Base-by-base conservation (phyloP, 2,329 filamentous ascomycete species). In the Curvularia eragrostidis region DNA sequence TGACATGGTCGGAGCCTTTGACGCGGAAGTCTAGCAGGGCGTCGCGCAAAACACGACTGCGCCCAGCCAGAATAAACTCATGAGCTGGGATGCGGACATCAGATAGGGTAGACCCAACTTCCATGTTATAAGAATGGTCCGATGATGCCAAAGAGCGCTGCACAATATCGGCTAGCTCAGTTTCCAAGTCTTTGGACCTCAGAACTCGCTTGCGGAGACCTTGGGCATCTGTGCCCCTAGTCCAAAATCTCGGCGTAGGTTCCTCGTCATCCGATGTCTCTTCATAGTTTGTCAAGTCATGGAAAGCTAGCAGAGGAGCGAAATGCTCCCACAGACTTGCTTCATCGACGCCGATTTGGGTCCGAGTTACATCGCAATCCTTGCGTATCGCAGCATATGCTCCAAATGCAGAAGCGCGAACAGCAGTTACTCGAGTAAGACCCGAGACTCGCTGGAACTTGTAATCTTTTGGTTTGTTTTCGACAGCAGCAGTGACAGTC, bases 371-470 rank as follows among this genome's bases (percentile, higher is more conserved):
- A 70, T 93, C 88, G 62, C 88, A 91, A 68, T 97, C 93, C 70
- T 90, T 89, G 46, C 95, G 87, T 44, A 97, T 85, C 3, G 92
- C 93, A 32, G 92, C 91, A 79, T 94, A 98, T 0, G 94, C 91
- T 4, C 95, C 95, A 76, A 91, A 96, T 0, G 89, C 86, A 32
- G 95, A 98, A 66, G 93, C 94, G 64, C 93, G 85, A 7, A 98
- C 93, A 3, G 89, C 88, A 30, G 90, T 84, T 13, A 96, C 91
- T 34, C 93, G 88, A 1, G 92, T 97, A 54, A 99, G 85, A 41
- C 91, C 93, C 1, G 95, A 90, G 8, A 99, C 87, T 56, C 95
- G 88, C 68, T 94, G 89, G 66, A 98, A 99, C 74, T 99, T 99
- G 81, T 96, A 97, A 71, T 97, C 93, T 66, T 96, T 96, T 12